phyloP scores from a whole-genome alignment of 768 basidiomycete genomes.

The Hygrocybe punicea region DNA sequence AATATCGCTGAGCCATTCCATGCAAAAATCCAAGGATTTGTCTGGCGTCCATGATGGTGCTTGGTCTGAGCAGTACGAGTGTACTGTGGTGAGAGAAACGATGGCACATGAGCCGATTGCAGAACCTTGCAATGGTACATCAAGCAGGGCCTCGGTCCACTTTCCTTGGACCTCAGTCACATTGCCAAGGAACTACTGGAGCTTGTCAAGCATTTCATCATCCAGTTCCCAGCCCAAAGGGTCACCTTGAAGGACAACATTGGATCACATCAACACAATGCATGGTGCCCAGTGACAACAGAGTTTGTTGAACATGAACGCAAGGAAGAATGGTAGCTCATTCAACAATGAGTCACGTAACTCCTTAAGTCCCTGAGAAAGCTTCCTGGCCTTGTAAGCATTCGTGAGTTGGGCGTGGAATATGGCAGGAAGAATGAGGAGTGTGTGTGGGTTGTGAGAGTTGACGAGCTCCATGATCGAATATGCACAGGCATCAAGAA shows the following conservation, averaged over 20 bases:
- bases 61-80: background rate
- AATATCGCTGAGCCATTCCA: background rate
- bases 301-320: background rate
- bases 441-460: background rate
- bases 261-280: constrained; percentile 3
- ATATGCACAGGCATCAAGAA: background rate
- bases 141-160: background rate
- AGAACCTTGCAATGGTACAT: constrained; percentile 1
- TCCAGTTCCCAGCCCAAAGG: constrained; percentile 9
- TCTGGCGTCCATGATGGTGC: background rate
- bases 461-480: background rate
- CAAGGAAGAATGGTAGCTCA: constrained; percentile 8
- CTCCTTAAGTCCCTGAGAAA: background rate
- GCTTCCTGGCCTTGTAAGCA: background rate
- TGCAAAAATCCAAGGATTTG: background rate
- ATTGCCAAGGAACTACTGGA: constrained; percentile 15
- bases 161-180: background rate
- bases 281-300: constrained; percentile 7
- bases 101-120: background rate
- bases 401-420: constrained; percentile 15
- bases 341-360: background rate
- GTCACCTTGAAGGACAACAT: constrained; percentile 14
- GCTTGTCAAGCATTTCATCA: constrained; percentile 1
- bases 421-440: background rate
- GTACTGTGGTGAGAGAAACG: background rate